Percentiles rank a stretch among this genome's conserved stretches.
Evolutionary conservation across 2,329 filamentous ascomycete genomes (phyloP).

Genomic region (Bisporella sp.): DNA sequence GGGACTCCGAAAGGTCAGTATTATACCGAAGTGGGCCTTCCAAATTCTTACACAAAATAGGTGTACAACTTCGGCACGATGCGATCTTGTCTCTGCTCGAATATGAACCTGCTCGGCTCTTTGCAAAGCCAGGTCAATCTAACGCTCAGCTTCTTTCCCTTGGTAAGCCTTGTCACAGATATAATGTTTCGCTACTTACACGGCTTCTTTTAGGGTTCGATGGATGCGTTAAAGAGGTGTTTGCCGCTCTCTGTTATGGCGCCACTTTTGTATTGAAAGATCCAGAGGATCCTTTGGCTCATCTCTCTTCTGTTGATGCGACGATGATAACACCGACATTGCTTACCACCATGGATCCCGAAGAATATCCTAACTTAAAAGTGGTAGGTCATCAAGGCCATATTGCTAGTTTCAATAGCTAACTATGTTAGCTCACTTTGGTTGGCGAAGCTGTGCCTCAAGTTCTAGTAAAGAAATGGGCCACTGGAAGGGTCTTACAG

Average conservation of each 20-base stretch:
- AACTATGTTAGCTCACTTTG: constrained; percentile 24
- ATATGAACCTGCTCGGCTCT: too few relatives aligned
- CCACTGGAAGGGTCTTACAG: constrained; percentile 23
- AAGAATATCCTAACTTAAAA: background rate
- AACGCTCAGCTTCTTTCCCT: too few relatives aligned
- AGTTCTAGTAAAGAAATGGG: constrained; percentile 28
- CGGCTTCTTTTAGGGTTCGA: constrained; percentile 28
- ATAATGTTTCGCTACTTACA: too few relatives aligned
- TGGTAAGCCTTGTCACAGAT: too few relatives aligned
- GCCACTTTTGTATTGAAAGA: constrained; percentile 4
- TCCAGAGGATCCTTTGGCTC: constrained; percentile 1
- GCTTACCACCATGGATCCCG: background rate
- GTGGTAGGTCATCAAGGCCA: background rate
- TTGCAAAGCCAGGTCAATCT: too few relatives aligned
- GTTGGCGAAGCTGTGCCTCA: constrained; percentile 33
- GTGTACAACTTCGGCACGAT: too few relatives aligned
- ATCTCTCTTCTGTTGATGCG: constrained; percentile 6
- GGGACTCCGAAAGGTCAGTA: too few relatives aligned
- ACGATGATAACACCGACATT: constrained; percentile 5
- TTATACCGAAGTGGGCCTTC: too few relatives aligned
- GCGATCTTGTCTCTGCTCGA: too few relatives aligned
- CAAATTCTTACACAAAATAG: too few relatives aligned
- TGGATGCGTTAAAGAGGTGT: constrained; percentile 30
- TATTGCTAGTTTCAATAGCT: background rate
- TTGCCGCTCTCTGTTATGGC: constrained; percentile 7